Evolutionary conservation across 2,329 filamentous ascomycete species (phyloP), one percentile per base, ranked within the genome.

Genomic region (Sclerotinia subarctica): DNA sequence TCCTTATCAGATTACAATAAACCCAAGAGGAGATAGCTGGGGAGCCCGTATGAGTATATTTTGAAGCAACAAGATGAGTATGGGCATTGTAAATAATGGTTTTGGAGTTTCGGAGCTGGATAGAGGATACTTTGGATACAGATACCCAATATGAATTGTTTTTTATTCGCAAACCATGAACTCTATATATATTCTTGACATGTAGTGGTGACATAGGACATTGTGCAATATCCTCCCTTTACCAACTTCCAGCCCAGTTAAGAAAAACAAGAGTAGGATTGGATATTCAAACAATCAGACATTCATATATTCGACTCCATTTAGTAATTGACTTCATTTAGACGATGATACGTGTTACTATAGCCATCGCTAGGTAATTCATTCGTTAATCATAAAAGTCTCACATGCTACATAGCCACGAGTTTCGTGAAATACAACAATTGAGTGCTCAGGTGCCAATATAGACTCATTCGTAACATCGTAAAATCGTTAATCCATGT

Each of bases 1-100:
- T 76, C 94, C 94, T 0, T 98, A 96, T 80, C 90, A 94, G 79
- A 96, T 98, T 77, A 86, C 90, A 70, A 88, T 98, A 69, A 95
- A 96, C 77, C 92, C 92, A 68, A 92, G 92, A 76, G 85, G 89
- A 69, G 89, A 91, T 70, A 86, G 89, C 64, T 94, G 93, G 92
- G 88, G 91, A 60, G 86, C 89, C 68, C 85, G 91, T 51, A 93
- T 94, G 80, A 90, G 92, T 35, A 87, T 93, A 53, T 76, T 75
- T 67, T 76, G 58, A 73, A 15, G 51, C 51, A 60, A 46, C 44
- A 52, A 35, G n/a, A 26, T 71, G 70, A 72, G 70, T 49, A 73
- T 69, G 58, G 59, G 64, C 32, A 59, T 35, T 68, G 67, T 64
- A 68, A 42, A 64, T 68, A 67, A 52, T 49, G 59, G 26, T 44